Conservation (phyloP, 2,329 filamentous ascomycete genomes). For the Corniculantispora saksenae region DNA sequence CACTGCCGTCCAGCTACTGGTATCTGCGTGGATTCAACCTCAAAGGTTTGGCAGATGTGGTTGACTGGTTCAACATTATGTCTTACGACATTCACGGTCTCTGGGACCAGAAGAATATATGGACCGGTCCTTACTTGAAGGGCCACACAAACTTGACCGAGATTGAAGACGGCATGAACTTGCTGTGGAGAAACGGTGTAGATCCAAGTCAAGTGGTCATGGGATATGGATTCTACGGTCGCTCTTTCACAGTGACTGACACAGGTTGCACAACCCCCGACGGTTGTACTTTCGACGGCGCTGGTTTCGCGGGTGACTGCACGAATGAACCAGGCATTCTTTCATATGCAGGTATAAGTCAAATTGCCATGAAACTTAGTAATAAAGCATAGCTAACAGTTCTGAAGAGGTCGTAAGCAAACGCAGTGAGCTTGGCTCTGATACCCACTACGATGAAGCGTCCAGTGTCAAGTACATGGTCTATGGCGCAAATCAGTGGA, state of each 20-base stretch:
- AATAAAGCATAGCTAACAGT: too few species aligned
- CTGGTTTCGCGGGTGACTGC: background rate
- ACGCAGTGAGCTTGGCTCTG: too few species aligned
- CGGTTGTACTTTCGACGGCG: background rate
- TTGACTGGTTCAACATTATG: background rate
- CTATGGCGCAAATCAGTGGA: background rate
- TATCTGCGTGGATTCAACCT: background rate
- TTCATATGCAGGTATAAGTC: too few species aligned
- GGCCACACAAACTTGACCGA: slow-evolving; percentile 48
- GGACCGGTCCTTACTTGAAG: background rate
- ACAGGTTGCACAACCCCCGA: background rate
- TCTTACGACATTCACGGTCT: background rate
- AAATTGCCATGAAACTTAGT: too few species aligned
- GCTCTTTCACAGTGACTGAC: slow-evolving; percentile 19
- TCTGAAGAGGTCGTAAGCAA: background rate
- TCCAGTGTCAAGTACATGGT: background rate
- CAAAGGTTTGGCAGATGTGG: background rate
- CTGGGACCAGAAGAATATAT: background rate
- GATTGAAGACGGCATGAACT: slow-evolving; percentile 41
- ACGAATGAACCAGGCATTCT: background rate
- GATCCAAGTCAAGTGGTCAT: slow-evolving; percentile 42
- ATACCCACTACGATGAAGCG: background rate
- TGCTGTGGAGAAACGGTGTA: slow-evolving; percentile 49
- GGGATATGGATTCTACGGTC: slow-evolving; percentile 47
- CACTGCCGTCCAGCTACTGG: background rate